These are phyloP conservation scores for Heritiera littoralis DNA, from an alignment of 345 rosid genomes.

Conservation along the genomic window DNA sequence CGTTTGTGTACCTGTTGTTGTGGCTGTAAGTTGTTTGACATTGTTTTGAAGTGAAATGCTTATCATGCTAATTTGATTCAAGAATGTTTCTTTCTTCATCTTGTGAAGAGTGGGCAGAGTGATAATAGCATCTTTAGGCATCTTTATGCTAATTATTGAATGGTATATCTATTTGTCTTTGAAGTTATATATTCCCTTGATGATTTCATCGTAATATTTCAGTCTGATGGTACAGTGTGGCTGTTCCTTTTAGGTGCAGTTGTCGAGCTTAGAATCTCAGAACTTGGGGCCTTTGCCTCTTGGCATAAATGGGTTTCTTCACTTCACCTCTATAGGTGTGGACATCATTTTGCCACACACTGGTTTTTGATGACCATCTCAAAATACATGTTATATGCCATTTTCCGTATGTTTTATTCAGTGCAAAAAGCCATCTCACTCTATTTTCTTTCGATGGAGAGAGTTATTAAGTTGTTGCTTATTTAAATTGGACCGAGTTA, in stretches of 20 bases:
- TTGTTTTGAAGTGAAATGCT: constrained; percentile 12
- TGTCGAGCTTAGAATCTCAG: constrained; percentile 5
- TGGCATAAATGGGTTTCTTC: not conserved
- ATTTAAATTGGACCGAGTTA: constrained; percentile 5
- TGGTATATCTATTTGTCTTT: constrained; percentile 5
- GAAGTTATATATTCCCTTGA: not conserved
- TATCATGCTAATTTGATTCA: not conserved
- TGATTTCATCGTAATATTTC: not conserved
- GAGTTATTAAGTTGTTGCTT: not conserved
- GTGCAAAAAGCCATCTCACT: not conserved
- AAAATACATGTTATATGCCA: not conserved
- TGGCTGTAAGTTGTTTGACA: constrained; percentile 69
- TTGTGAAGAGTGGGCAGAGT: constrained; percentile 1
- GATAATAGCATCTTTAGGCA: constrained; percentile 13
- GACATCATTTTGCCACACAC: not conserved
- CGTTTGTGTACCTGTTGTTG: constrained; percentile 68
- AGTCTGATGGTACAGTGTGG: not conserved
- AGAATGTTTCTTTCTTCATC: not conserved
- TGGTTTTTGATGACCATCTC: not conserved
- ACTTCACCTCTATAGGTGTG: not conserved
- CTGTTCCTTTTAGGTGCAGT: constrained; percentile 10
- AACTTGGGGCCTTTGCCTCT: constrained; percentile 13
- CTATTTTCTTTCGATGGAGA: not conserved
- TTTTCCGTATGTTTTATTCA: not conserved
- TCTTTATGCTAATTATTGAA: not conserved